Evolutionary conservation across 768 basidiomycete species (phyloP), one percentile per base, ranked within the genome.

Genomic region (Russula sp.): DNA sequence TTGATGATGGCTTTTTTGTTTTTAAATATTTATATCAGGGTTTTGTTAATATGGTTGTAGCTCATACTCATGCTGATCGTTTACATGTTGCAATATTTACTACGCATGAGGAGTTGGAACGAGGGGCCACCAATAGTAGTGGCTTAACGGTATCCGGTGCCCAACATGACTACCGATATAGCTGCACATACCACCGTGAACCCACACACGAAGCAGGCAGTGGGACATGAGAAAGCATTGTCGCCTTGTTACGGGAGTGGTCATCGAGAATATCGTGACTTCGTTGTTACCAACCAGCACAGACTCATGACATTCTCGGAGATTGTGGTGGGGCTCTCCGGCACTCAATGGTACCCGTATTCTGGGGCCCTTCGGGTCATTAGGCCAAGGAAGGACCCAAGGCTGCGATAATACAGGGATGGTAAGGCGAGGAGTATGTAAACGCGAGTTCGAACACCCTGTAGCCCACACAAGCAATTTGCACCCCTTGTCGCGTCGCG

Each of bases 21-120:
- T 55, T 35, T 42, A 40, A 35, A 40, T 32, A 58, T 44, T 31
- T 51, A 58, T 51, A 58, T 57, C 45, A 35, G 20, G 57, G 44
- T 55, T 55, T n/a, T 62, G 55, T 49, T 44, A 55, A 58, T 64
- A 59, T 64, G 39, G 49, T 50, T 51, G 63, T 64, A 64, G 63
- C 63, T 51, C 34, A 55, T 55, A 60, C 59, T 64, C 58, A 64
- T 62, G 49, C 55, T 51, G 39, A 35, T 64, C 47, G 52, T 18
- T 47, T 57, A 42, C 59, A 44, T 51, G 42, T 57, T 39, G 50
- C 50, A 51, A 50, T 49, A 6, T 32, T 59, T 31, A 55, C 40
- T 34, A 31, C 10, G 13, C 27, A 16, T 18, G 20, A 48, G 34
- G 34, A 44, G 18, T 34, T 18, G 20, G 22, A 27, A 31, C 20